Evolutionary conservation across 257 asterid species (phyloP), one percentile per base, ranked within the genome.

Genomic region (Solanum appendiculatum): DNA sequence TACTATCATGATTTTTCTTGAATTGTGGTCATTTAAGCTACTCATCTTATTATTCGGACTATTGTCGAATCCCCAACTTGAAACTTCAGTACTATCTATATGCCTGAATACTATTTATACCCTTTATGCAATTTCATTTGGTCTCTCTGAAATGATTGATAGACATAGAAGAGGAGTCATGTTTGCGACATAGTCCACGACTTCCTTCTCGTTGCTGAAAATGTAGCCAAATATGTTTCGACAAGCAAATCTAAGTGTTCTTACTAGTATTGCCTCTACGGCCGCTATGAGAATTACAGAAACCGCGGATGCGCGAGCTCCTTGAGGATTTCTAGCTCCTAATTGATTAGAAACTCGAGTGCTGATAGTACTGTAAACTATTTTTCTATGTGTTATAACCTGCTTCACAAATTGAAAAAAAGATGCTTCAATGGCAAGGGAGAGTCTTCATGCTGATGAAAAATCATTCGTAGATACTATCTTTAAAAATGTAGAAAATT

Each of bases 11-110:
- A 33, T 33, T 33, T 33, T n/a, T 78, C 93, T 95, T 7, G 94
- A 94, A 78, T 94, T 95, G 98, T 96, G 98, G 99, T 94, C 98
- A 37, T 96, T 89, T 90, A 98, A 96, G 92, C 90, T 95, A 40
- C 90, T 96, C 13, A 87, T 95, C 85, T 93, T 95, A 91, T 93
- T 95, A 25, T 94, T 98, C 0, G 98, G 99, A 70, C 89, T 95
- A 42, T 88, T 95, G 39, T 96, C 98, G n/a, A 95, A 96, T 87
- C 99, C 99, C 3, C 93, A 94, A 92, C 98, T 96, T 82, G 99
- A 96, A 89, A 87, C 98, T 88, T 96, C 98, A 3, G 98, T 95
- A 82, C 88, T 95, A 5, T 95, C 98, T 13, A 94, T 95, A 16
- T 95, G 99, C 34, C 34, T 33, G 34, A n/a, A n/a, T n/a, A n/a